Evolutionary conservation across 768 basidiomycete genomes (phyloP).

Genomic region (Lactarius hengduanensis): DNA sequence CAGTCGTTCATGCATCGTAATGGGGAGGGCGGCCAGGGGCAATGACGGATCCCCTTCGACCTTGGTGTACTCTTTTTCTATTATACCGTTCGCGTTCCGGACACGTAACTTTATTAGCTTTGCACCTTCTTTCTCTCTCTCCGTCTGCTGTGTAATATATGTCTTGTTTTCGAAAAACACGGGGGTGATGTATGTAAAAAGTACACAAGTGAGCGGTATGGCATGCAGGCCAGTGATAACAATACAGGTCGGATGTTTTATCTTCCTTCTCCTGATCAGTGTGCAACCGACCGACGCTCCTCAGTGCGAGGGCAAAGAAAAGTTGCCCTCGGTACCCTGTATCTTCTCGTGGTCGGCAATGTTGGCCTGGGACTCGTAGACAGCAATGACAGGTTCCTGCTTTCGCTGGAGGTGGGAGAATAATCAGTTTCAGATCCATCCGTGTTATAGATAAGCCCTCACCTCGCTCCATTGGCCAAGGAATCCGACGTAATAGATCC

Average conservation of each 20-base stretch:
- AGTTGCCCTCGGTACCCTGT: constrained; percentile 67
- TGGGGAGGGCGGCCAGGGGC: constrained; percentile 23
- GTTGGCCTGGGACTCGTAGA: constrained; percentile 88
- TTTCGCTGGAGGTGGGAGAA: constrained; percentile 53
- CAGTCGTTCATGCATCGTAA: constrained; percentile 28
- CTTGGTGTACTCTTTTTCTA: background rate
- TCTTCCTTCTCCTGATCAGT: background rate
- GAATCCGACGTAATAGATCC: constrained; percentile 84
- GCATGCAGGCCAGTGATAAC: background rate
- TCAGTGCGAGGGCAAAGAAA: constrained; percentile 46
- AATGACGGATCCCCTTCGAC: background rate
- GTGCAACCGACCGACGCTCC: too few relatives aligned
- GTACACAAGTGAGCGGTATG: background rate
- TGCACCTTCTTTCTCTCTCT: background rate
- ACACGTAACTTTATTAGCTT: constrained; percentile 4
- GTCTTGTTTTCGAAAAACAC: background rate
- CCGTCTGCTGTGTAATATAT: background rate
- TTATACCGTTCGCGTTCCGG: background rate
- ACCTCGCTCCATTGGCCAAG: constrained; percentile 81
- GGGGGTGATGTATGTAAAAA: background rate
- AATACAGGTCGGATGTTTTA: constrained; percentile 10
- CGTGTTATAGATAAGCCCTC: constrained; percentile 19
- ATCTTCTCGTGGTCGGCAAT: constrained; percentile 87
- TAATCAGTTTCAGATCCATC: background rate
- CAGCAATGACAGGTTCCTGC: constrained; percentile 72